Base-by-base conservation (phyloP, 2,329 filamentous ascomycete genomes). In the Colletotrichum sansevieriae region DNA sequence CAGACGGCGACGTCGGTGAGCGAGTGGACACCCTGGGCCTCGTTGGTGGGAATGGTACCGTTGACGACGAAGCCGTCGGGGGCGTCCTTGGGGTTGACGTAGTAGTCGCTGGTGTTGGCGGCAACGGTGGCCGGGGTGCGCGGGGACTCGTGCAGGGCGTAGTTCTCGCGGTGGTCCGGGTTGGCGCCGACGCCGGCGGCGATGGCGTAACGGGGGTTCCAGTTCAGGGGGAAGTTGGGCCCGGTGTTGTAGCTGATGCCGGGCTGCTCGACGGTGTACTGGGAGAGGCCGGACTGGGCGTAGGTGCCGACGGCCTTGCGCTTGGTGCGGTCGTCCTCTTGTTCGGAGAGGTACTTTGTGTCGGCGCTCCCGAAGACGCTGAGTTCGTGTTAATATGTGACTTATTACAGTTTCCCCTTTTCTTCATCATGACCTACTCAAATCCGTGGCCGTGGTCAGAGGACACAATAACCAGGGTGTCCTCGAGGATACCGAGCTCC, bases 391-490 rank as follows among this genome's bases (percentile, higher is more conserved):
- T 35, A 43, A 43, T 2, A 1, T 2, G 10, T 8, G 29, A 4
- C 0, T 9, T 0, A 12, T 13, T 39, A 0, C 1, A 29, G 7
- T 1, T 18, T 2, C 2, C 18, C 18, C 2, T 18, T 18, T 18
- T 18, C 2, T 18, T 18, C 1, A 18, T 1, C 18, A 7, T 7
- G 12, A 73, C 80, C 73, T 72, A 82, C 79, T 95, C 93, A 77
- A 97, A 97, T 63, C 93, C 93, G 81, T 97, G 93, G 47, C 93
- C 93, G 83, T 96, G 93, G 76, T 97, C 93, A n/a, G 93, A 91
- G 3, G 93, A 94, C 56, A 96, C 92, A 57, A 97, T 77, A 72
- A 97, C 85, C 3, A 95, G 87, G 1, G 93, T 97, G 70, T 94
- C 88, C 10, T 95, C 88, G 37, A 94, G 85, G 64, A 89, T 85